Conservation (phyloP, 176 grass and related monocot genomes). For the Triticum aestivum region DNA sequence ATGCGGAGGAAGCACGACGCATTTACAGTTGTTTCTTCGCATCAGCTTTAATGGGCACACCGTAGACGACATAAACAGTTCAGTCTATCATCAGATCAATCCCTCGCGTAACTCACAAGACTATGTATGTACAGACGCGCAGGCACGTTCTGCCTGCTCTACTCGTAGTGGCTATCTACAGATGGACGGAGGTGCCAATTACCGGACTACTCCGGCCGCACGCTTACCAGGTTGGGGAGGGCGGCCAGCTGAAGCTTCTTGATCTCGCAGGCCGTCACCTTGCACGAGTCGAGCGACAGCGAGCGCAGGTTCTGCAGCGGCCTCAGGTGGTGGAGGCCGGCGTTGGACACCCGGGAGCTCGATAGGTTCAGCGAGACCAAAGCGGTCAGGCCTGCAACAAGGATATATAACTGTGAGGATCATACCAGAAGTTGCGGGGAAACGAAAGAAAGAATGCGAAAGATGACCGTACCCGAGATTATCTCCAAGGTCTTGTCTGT, state of each 20-base stretch:
- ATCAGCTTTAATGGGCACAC: not conserved
- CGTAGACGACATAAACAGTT: not conserved
- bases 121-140: not conserved
- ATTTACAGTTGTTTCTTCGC: conserved; percentile 50
- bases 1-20: conserved; percentile 37
- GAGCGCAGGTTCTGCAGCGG: conserved; percentile 67
- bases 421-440: not conserved
- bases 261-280: conserved; percentile 74
- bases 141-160: not conserved
- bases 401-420: not conserved
- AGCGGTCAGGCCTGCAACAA: conserved; percentile 66
- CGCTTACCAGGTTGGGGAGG: conserved; percentile 74
- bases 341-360: conserved; percentile 73
- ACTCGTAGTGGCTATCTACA: conserved; percentile 23
- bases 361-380: conserved; percentile 80
- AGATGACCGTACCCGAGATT: conserved; percentile 51
- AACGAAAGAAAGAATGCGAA: not conserved
- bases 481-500: conserved; percentile 84
- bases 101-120: not conserved
- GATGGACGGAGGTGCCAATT: not conserved
- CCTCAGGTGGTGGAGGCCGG: conserved; percentile 80
- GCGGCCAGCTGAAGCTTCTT: conserved; percentile 77
- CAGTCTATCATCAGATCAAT: conserved; percentile 11
- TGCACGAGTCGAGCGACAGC: conserved; percentile 79
- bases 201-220: conserved; percentile 56